These are phyloP conservation scores for Tylopilus intermedius DNA, from an alignment of 768 basidiomycete genomes.

Conservation along the genomic window DNA sequence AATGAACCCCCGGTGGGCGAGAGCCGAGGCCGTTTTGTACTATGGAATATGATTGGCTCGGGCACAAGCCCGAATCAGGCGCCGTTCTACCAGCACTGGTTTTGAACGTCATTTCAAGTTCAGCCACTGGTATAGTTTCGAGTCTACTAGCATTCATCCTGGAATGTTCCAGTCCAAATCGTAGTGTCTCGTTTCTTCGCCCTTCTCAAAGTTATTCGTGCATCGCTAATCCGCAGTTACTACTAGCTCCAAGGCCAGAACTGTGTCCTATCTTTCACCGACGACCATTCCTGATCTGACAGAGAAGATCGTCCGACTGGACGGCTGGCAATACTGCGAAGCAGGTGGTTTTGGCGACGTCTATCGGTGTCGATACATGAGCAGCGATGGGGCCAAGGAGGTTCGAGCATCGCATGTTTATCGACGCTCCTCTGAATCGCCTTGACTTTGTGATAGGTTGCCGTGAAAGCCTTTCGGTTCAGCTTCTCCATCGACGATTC, in stretches of 20 bases:
- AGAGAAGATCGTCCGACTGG: neutral
- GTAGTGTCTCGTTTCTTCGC: neutral
- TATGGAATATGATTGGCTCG: too few relatives aligned
- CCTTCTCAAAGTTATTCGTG: neutral
- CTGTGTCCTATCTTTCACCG: neutral
- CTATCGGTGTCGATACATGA: slow-evolving; percentile 1
- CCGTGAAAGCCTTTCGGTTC: slow-evolving; percentile 9
- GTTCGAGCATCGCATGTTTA: neutral
- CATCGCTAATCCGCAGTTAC: neutral
- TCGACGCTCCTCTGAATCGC: neutral
- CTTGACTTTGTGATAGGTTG: neutral
- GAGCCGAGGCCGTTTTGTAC: too few relatives aligned
- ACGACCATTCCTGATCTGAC: slow-evolving; percentile 1
- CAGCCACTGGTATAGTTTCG: too few relatives aligned
- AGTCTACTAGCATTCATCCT: too few relatives aligned
- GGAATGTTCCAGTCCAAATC: neutral
- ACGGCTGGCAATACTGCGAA: neutral
- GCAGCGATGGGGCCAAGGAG: neutral
- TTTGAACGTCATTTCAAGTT: too few relatives aligned
- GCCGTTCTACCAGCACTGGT: too few relatives aligned
- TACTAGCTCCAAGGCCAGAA: neutral
- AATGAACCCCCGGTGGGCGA: too few relatives aligned
- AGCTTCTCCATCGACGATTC: slow-evolving; percentile 1
- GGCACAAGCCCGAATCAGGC: too few relatives aligned
- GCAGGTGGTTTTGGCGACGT: slow-evolving; percentile 8